Evolutionary conservation across 768 basidiomycete genomes (phyloP).

Genomic region (Crucibulum laeve): DNA sequence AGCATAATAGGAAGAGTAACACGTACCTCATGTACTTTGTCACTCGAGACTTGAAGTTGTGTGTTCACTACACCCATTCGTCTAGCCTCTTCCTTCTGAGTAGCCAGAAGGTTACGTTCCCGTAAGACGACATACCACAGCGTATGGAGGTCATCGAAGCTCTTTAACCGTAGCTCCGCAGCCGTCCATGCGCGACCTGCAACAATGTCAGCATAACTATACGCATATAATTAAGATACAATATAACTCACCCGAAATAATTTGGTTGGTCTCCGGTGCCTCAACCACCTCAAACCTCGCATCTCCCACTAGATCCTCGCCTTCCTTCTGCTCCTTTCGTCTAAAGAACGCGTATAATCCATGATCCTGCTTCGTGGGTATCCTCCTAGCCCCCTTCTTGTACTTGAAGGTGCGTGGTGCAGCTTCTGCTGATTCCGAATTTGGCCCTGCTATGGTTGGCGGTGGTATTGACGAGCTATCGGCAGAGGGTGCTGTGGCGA

Average conservation of each 20-base stretch:
- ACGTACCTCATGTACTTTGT: slow-evolving; percentile 42
- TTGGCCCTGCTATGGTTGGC: background rate
- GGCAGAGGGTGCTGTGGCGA: background rate
- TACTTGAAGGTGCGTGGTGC: slow-evolving; percentile 8
- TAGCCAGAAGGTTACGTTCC: slow-evolving; percentile 87
- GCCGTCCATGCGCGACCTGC: slow-evolving; percentile 89
- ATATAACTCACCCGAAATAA: slow-evolving; percentile 20
- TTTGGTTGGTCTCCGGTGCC: slow-evolving; percentile 23
- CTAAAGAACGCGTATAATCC: slow-evolving; percentile 80
- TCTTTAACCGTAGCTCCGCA: slow-evolving; percentile 83
- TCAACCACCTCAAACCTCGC: slow-evolving; percentile 49
- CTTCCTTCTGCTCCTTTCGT: slow-evolving; percentile 44
- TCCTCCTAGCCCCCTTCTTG: slow-evolving; percentile 14
- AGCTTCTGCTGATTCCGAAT: too few relatives aligned
- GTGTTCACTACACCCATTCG: slow-evolving; percentile 45
- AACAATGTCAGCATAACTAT: slow-evolving; percentile 6
- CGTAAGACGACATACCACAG: slow-evolving; percentile 90
- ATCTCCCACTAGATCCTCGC: slow-evolving; percentile 36
- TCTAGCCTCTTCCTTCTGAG: slow-evolving; percentile 77
- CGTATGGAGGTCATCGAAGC: slow-evolving; percentile 89
- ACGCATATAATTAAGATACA: slow-evolving; percentile 1
- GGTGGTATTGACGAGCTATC: background rate
- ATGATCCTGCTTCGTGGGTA: slow-evolving; percentile 51
- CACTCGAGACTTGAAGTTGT: slow-evolving; percentile 23
- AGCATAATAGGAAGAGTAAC: background rate